Conservation (phyloP, 306 rosid species). For the Castanea mollissima region DNA sequence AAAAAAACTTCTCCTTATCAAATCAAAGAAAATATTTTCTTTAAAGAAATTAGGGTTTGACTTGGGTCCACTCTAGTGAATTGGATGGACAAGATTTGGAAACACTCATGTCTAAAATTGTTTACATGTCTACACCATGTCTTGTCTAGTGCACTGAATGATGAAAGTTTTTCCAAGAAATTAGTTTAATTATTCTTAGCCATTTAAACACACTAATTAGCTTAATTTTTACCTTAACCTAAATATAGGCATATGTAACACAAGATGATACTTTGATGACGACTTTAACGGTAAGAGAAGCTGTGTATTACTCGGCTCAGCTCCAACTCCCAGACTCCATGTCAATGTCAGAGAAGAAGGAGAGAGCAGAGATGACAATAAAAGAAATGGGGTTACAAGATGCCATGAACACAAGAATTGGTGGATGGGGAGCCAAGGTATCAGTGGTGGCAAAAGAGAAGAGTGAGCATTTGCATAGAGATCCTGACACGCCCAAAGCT, state of each 20-base stretch:
- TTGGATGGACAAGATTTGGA: too few relatives aligned
- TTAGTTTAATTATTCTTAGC: too few relatives aligned
- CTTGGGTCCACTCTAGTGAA: too few relatives aligned
- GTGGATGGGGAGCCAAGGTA: constrained; percentile 42
- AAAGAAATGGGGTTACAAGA: constrained; percentile 58
- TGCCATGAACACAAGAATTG: constrained; percentile 44
- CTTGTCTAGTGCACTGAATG: too few relatives aligned
- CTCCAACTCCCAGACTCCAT: constrained; percentile 51
- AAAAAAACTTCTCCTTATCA: too few relatives aligned
- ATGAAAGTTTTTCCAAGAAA: too few relatives aligned
- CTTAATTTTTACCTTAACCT: not conserved
- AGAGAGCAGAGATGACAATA: constrained; percentile 40
- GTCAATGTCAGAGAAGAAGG: constrained; percentile 37
- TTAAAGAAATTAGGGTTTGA: too few relatives aligned
- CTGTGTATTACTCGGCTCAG: constrained; percentile 53
- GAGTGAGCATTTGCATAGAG: constrained; percentile 57
- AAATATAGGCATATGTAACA: constrained; percentile 48
- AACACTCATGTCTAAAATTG: too few relatives aligned
- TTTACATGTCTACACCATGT: too few relatives aligned
- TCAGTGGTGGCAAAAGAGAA: constrained; percentile 54
- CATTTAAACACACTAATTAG: too few relatives aligned
- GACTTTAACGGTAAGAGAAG: constrained; percentile 47
- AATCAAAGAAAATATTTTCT: too few relatives aligned
- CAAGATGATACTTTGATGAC: constrained; percentile 46
- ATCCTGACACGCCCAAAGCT: constrained; percentile 48